Base-by-base conservation (phyloP, 129 eudicot species). In the Escallonia herrerae region DNA sequence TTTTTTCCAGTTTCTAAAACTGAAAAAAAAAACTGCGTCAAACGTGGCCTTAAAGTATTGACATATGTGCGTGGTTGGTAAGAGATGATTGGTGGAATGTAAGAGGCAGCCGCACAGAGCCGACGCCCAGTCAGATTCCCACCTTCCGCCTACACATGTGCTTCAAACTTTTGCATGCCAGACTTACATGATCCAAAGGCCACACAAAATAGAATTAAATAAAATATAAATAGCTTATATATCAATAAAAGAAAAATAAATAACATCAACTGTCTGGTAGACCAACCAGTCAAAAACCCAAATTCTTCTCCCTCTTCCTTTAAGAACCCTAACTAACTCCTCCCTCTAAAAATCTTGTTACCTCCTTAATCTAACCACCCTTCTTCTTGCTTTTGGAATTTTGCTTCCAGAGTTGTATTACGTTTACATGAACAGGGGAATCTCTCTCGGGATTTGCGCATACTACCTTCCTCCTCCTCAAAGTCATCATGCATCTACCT, bases 281-380 rank as follows among this genome's bases (percentile, higher is more conserved):
- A 76, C 75, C 80, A 69, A 76, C 80, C 80, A 69, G 71, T 76
- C 76, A 76, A 47, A 68, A 66, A 8, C 8, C 48, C 14, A 22
- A 0, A 69, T 2, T 38, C 33, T 48, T 13, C 47, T 40, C 40
- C 40, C 56, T 53, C 15, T 11, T 49, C 12, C 22, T 3, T 1
- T 13, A 3, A 13, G 12, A 60, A 40, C 22, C 33, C 33, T 9
- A 40, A 60, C 39, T 51, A 40, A n/a, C 39, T 13, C 10, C 49
- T 37, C 64, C 40, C 58, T 48, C 60, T 39, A 2, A 5, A 49
- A 9, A 43, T 13, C 44, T 1, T 39, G 1, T 7, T 47, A 2
- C 44, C 22, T 39, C 55, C 52, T 4, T 5, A 42, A 11, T 7
- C 57, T n/a, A 15, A 49, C 59, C 38, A 33, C 48, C 49, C 43